Base-by-base conservation (phyloP, 2,329 filamentous ascomycete species). In the Polychaeton citri region DNA sequence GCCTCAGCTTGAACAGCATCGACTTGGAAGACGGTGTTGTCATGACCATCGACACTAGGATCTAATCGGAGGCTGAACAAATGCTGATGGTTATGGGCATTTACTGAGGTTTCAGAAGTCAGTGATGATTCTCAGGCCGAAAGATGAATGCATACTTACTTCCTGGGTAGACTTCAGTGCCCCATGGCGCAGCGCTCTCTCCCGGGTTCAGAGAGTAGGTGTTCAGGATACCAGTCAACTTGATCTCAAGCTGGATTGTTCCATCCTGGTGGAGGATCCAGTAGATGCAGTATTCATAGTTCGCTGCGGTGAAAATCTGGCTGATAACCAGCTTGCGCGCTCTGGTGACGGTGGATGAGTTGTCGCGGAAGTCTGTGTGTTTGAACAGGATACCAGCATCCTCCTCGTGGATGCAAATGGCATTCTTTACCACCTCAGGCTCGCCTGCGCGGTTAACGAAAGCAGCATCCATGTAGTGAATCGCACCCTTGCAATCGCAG, bases 21-120 rank as follows among this genome's bases (percentile, higher is more conserved):
- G 9, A 80, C 77, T 61, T 87, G 75, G 65, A 85, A 88, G 40
- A 94, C 69, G 0, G 85, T 87, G 58, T 95, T 95, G 43, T 78
- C 71, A 1, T 79, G 74, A 0, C 87, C 87, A 53, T 94, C 87
- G 37, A 95, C 73, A 52, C 88, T 90, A 20, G 86, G 74, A 55
- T 95, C 82, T 30, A 94, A 66, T 30, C 87, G 82, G 30, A 95
- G 65, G 54, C 85, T 94, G 72, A 95, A 95, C 20, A 95, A 71
- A 58, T 95, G 87, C 60, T 95, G 86, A 59, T 95, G 87, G 64
- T 94, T 94, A 63, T 94, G 87, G 0, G 87, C 87, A 52, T 94
- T 93, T 52, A 94, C 85, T 28, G 7, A 12, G 3, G 24, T 7
- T 12, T n/a, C n/a, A 4, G 3, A 7, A 12, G 24, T 28, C 24